phyloP scores from a whole-genome alignment of 2,329 filamentous ascomycete genomes.

The Capronia coronata region DNA sequence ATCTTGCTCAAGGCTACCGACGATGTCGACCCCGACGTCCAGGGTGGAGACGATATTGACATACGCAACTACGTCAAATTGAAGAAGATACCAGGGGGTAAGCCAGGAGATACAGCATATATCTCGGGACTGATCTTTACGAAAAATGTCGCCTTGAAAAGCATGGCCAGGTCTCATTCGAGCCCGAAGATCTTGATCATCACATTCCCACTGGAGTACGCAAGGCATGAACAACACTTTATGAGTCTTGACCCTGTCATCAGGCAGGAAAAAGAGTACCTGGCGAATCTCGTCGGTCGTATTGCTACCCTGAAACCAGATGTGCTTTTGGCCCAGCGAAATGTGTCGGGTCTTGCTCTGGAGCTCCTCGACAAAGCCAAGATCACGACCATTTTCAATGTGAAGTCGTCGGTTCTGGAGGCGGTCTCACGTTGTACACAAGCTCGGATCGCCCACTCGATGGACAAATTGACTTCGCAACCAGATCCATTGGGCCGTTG shows the following conservation, averaged over 20 bases:
- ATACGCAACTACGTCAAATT: slow-evolving; percentile 96
- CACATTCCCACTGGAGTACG: slow-evolving; percentile 93
- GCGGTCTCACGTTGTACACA: slow-evolving; percentile 89
- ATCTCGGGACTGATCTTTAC: slow-evolving; percentile 95
- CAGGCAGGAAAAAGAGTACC: slow-evolving; percentile 88
- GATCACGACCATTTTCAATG: slow-evolving; percentile 91
- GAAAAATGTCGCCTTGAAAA: slow-evolving; percentile 93
- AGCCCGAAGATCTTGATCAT: slow-evolving; percentile 86
- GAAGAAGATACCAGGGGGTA: slow-evolving; percentile 89
- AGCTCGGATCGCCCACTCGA: slow-evolving; percentile 85
- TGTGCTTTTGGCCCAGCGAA: slow-evolving; percentile 82
- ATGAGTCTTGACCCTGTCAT: slow-evolving; percentile 98
- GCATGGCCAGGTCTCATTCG: slow-evolving; percentile 80
- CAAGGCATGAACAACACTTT: slow-evolving; percentile 85
- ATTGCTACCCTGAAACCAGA: slow-evolving; percentile 82
- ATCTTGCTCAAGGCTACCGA: slow-evolving; percentile 87
- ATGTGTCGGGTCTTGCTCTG: slow-evolving; percentile 83
- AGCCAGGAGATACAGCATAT: slow-evolving; percentile 87
- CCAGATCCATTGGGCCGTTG: slow-evolving; percentile 71
- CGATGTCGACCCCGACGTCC: slow-evolving; percentile 88
- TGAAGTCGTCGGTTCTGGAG: slow-evolving; percentile 91
- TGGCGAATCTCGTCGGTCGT: slow-evolving; percentile 83
- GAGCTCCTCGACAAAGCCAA: slow-evolving; percentile 81
- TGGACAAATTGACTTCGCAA: slow-evolving; percentile 81
- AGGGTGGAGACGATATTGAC: slow-evolving; percentile 88